Evolutionary conservation across 2,329 filamentous ascomycete species (phyloP).

Genomic region (Pseudocercospora fijiensis): DNA sequence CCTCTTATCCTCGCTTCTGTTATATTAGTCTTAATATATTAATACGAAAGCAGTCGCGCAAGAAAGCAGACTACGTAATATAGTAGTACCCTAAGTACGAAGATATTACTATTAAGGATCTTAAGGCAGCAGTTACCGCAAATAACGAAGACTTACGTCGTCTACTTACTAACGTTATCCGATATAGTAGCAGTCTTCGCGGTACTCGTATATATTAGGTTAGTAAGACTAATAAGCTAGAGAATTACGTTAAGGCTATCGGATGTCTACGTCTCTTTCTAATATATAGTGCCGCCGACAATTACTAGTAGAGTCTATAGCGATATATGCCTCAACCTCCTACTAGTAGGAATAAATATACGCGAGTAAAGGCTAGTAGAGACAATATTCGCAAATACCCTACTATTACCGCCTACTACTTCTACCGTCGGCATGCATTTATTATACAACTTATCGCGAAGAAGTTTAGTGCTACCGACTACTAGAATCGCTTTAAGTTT

Average conservation of each 20-base stretch:
- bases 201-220: too few species aligned
- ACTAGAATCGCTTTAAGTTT: not conserved
- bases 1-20: too few species aligned
- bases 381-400: not conserved
- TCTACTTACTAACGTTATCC: too few species aligned
- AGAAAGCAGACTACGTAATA: not conserved
- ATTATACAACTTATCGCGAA: not conserved
- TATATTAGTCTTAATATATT: not conserved
- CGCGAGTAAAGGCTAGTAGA: too few species aligned
- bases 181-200: too few species aligned
- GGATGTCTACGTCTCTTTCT: too few species aligned
- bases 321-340: not conserved
- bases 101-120: not conserved
- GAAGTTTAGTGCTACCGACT: too few species aligned
- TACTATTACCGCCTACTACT: not conserved
- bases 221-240: too few species aligned
- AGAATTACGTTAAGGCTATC: too few species aligned
- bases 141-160: not conserved
- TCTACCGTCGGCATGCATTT: not conserved
- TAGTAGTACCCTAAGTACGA: not conserved
- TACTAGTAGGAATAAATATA: not conserved
- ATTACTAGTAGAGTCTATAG: not conserved
- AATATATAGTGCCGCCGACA: not conserved
- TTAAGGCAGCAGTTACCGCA: not conserved
- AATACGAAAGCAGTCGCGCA: not conserved